Evolutionary conservation across 192 early-diverging fungal species (phyloP).

Genomic region (Allomyces macrogynus): DNA sequence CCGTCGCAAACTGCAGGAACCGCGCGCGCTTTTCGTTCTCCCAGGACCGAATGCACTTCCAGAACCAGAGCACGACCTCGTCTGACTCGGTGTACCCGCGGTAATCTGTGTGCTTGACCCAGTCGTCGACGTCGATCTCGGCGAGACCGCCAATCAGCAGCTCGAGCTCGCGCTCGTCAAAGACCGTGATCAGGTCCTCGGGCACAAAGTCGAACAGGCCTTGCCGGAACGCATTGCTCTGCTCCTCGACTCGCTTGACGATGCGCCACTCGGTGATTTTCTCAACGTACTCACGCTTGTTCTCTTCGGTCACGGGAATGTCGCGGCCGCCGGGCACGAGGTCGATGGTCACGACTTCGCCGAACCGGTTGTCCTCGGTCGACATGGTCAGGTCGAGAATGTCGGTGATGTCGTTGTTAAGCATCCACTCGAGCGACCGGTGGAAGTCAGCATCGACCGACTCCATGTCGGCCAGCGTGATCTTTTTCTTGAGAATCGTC

Average conservation of each 20-base stretch:
- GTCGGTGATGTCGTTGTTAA: constrained; percentile 77
- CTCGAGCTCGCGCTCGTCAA: constrained; percentile 96
- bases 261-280: constrained; percentile 77
- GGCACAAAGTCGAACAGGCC: constrained; percentile 93
- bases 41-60: constrained; percentile 71
- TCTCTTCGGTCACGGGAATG: constrained; percentile 83
- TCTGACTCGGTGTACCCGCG: constrained; percentile 93
- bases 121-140: constrained; percentile 93
- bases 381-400: constrained; percentile 73
- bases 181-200: constrained; percentile 82
- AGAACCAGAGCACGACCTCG: constrained; percentile 89
- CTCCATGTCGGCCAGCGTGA: constrained; percentile 77
- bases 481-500: constrained; percentile 78
- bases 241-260: constrained; percentile 76
- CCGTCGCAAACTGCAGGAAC: constrained; percentile 91
- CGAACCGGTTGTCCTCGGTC: constrained; percentile 88
- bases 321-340: constrained; percentile 70
- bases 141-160: constrained; percentile 89
- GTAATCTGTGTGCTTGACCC: constrained; percentile 98
- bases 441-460: constrained; percentile 82
- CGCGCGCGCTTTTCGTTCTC: constrained; percentile 87
- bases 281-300: constrained; percentile 89
- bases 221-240: constrained; percentile 82
- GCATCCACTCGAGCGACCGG: constrained; percentile 80
- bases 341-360: constrained; percentile 69